Conservation (phyloP, 768 basidiomycete species). For the Termitomyces sp. region DNA sequence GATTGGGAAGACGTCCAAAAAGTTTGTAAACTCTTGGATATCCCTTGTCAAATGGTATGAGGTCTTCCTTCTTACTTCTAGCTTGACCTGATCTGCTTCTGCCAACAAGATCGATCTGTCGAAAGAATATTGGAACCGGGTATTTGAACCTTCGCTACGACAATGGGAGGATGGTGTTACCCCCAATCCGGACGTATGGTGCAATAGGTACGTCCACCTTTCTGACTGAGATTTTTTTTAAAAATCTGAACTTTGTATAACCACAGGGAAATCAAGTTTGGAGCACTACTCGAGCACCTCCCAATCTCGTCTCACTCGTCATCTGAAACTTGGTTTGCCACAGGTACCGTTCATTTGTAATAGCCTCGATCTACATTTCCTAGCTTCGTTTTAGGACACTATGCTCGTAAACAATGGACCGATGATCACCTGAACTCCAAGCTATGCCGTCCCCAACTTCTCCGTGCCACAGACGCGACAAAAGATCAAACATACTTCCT, state of each 20-base stretch:
- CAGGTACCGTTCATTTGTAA: constrained; percentile 39
- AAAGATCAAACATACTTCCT: constrained; percentile 93
- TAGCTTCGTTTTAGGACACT: constrained; percentile 58
- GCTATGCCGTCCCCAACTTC: constrained; percentile 39
- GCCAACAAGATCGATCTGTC: constrained; percentile 77
- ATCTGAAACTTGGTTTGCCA: constrained; percentile 65
- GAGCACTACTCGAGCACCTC: constrained; percentile 64
- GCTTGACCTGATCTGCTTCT: constrained; percentile 1
- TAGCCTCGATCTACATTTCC: neutral
- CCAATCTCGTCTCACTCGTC: constrained; percentile 18
- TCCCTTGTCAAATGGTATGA: constrained; percentile 70
- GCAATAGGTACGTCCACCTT: constrained; percentile 57
- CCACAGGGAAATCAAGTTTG: neutral
- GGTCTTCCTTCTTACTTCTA: neutral
- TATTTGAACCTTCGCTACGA: constrained; percentile 82
- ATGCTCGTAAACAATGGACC: constrained; percentile 65
- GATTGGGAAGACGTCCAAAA: constrained; percentile 89
- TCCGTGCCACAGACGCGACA: constrained; percentile 45
- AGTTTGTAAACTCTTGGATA: constrained; percentile 67
- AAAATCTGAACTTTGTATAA: neutral
- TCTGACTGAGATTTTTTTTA: too few relatives aligned
- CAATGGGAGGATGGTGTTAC: constrained; percentile 77
- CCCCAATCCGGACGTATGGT: constrained; percentile 92
- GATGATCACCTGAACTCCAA: neutral
- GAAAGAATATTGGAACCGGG: constrained; percentile 83